Conservation (phyloP, 129 eudicot genomes). For the Lonicera japonica region DNA sequence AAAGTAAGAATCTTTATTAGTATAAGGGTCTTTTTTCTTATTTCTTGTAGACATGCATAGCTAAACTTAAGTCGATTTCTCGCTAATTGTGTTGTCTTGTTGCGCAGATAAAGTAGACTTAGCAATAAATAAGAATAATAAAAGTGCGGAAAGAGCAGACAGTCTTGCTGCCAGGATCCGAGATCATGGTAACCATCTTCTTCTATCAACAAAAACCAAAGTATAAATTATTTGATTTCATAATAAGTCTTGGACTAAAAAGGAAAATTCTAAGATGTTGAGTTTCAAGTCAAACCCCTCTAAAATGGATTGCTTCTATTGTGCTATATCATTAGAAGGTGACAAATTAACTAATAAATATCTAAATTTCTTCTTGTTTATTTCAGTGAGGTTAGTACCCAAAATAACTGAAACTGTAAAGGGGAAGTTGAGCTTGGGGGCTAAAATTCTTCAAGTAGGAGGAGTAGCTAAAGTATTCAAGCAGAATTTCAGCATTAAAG, state of each 20-base stretch:
- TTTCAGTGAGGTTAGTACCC: constrained; percentile 1
- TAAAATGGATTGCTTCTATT: too few relatives aligned
- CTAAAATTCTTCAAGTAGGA: constrained; percentile 8
- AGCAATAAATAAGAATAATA: neutral
- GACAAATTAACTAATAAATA: neutral
- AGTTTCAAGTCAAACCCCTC: too few relatives aligned
- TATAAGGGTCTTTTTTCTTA: neutral
- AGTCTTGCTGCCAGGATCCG: neutral
- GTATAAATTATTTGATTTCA: neutral
- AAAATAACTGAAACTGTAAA: constrained; percentile 7
- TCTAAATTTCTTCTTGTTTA: neutral
- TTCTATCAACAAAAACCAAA: neutral
- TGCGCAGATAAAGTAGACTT: neutral
- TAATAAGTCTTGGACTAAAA: neutral
- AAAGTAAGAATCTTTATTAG: neutral
- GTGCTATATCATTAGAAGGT: neutral
- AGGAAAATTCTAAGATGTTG: neutral
- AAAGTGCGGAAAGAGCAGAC: neutral
- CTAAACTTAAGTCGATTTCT: neutral
- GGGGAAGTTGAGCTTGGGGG: constrained; percentile 15
- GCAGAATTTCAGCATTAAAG: neutral
- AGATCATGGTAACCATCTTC: constrained; percentile 1
- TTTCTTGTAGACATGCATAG: too few relatives aligned
- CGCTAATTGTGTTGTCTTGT: neutral
- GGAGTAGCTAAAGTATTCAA: constrained; percentile 2